These are phyloP conservation scores for Quercus berberidifolia DNA, from an alignment of 306 rosid genomes.

Conservation along the genomic window DNA sequence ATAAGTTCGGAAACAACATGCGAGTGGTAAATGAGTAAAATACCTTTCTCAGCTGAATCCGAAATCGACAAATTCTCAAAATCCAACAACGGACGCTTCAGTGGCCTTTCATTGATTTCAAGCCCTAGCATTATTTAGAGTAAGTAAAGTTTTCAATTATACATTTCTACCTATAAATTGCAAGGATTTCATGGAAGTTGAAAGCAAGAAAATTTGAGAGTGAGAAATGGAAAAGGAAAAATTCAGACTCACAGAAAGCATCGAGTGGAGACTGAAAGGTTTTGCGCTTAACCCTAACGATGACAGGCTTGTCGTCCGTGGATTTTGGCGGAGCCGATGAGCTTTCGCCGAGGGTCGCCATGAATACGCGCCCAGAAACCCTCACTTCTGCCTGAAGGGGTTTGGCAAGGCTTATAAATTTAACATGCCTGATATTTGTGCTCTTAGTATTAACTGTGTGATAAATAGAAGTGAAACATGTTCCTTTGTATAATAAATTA, in stretches of 20 bases:
- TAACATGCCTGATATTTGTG: no score
- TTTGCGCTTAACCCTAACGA: constrained; percentile 91
- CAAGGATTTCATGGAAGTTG: not conserved
- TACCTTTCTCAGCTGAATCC: constrained; percentile 51
- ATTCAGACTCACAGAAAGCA: constrained; percentile 60
- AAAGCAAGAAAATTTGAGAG: not conserved
- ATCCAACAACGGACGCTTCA: constrained; percentile 77
- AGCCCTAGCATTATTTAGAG: constrained; percentile 47
- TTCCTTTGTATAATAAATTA: no score
- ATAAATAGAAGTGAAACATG: no score
- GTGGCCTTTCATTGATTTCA: constrained; percentile 81
- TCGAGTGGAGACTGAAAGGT: constrained; percentile 62
- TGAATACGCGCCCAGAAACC: not conserved
- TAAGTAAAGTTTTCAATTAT: no score
- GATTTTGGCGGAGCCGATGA: constrained; percentile 40
- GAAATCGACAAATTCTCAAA: constrained; percentile 62
- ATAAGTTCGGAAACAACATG: not conserved
- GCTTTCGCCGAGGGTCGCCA: constrained; percentile 55
- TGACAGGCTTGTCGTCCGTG: constrained; percentile 49
- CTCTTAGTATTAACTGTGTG: no score
- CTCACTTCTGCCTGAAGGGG: not conserved
- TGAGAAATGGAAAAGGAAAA: not conserved
- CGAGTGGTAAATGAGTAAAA: not conserved
- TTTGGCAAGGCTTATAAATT: no score
- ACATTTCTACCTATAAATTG: not conserved